Conservation (phyloP, 2,329 filamentous ascomycete genomes). For the Diplocarpon mali region DNA sequence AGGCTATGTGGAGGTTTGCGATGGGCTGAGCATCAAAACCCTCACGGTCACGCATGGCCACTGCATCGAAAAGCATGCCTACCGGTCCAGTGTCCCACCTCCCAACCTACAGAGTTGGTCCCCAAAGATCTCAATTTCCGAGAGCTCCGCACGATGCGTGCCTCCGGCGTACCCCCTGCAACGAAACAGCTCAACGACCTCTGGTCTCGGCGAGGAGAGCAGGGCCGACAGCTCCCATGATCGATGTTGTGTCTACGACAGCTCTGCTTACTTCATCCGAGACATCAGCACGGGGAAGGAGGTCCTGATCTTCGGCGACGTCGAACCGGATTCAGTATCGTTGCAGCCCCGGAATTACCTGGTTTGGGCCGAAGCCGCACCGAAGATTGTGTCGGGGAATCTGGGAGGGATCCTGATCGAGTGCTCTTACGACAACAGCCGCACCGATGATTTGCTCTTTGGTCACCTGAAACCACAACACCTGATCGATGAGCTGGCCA, state of each 20-base stretch:
- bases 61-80: slow-evolving; percentile 64
- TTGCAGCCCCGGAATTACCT: slow-evolving; percentile 67
- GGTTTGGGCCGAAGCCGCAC: slow-evolving; percentile 82
- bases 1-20: slow-evolving; percentile 80
- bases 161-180: background rate
- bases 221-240: background rate
- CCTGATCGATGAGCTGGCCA: slow-evolving; percentile 65
- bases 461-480: slow-evolving; percentile 82
- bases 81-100: slow-evolving; percentile 35
- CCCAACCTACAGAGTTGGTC: background rate
- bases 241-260: slow-evolving; percentile 62
- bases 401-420: slow-evolving; percentile 86
- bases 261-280: slow-evolving; percentile 87
- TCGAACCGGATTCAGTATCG: slow-evolving; percentile 83
- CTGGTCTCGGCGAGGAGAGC: background rate
- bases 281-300: slow-evolving; percentile 60
- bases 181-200: background rate
- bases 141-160: background rate
- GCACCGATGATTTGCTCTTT: slow-evolving; percentile 67
- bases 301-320: slow-evolving; percentile 88
- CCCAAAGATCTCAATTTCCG: background rate
- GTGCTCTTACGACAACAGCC: slow-evolving; percentile 80
- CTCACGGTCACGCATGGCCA: slow-evolving; percentile 84
- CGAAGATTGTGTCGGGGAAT: slow-evolving; percentile 63
- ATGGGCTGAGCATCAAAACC: slow-evolving; percentile 79